A percentile compares a stretch with the other conserved stretches of the same genome.
Evolutionary conservation across 2,329 filamentous ascomycete species (phyloP).

Genomic region (Sarocladiaceae sp.): DNA sequence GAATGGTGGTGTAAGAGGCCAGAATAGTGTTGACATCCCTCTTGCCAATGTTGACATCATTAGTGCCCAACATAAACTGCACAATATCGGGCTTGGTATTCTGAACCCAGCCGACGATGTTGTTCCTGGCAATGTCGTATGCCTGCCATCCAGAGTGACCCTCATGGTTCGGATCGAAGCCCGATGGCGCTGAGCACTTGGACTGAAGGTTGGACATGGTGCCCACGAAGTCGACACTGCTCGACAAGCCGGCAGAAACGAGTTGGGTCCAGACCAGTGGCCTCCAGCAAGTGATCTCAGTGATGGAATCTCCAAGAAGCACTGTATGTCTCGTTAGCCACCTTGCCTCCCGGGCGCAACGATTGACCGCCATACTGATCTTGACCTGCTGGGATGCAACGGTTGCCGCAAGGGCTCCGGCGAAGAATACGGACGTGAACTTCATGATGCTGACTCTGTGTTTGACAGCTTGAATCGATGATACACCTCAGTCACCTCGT

Average conservation of each 20-base stretch:
- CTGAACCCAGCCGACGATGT: slow-evolving; percentile 34
- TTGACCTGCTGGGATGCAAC: slow-evolving; percentile 11
- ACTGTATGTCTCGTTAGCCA: slow-evolving; percentile 19
- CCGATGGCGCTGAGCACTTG: slow-evolving; percentile 27
- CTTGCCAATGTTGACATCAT: slow-evolving; percentile 31
- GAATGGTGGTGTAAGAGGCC: slow-evolving; percentile 34
- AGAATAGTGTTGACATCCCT: slow-evolving; percentile 28
- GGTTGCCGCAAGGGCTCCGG: slow-evolving; percentile 5
- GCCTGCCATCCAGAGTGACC: slow-evolving; percentile 39
- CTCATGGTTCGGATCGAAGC: slow-evolving; percentile 37
- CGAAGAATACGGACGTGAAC: neutral
- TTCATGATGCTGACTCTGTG: neutral
- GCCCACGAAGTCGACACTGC: slow-evolving; percentile 36
- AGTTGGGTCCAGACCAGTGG: slow-evolving; percentile 36
- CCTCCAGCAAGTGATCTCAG: slow-evolving; percentile 42
- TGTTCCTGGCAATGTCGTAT: slow-evolving; percentile 37
- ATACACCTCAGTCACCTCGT: too few relatives aligned
- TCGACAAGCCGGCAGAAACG: slow-evolving; percentile 26
- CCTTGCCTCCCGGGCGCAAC: neutral
- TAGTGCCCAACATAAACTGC: slow-evolving; percentile 42
- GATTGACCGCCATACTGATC: slow-evolving; percentile 11
- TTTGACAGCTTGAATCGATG: neutral
- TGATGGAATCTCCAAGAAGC: slow-evolving; percentile 41
- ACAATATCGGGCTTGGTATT: slow-evolving; percentile 35
- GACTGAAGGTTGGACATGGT: slow-evolving; percentile 32